A percentile compares a stretch with the other conserved stretches of the same genome.
Conservation (phyloP, 352 stramenopile genomes). For the Phytophthora macrochlamydospora region DNA sequence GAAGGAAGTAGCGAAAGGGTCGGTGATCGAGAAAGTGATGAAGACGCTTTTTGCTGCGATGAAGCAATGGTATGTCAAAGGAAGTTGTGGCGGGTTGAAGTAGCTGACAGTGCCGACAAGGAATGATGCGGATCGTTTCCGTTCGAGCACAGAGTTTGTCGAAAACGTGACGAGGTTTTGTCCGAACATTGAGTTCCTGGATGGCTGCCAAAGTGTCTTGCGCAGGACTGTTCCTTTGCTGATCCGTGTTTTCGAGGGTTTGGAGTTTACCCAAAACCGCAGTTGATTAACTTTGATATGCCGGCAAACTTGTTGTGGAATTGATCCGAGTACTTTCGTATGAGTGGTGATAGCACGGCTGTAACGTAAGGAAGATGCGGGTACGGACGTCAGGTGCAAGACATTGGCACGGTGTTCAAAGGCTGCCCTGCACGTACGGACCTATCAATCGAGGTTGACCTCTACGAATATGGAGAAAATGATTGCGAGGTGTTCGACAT, state of each 20-base stretch:
- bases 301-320: conserved; percentile 32
- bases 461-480: neutral
- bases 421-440: conserved; percentile 20
- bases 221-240: conserved; percentile 10
- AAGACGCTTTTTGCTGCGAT: conserved; percentile 22
- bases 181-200: conserved; percentile 29
- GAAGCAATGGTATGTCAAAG: conserved; percentile 14
- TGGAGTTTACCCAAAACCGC: conserved; percentile 25
- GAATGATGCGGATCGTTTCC: conserved; percentile 9
- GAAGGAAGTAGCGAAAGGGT: neutral
- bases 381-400: conserved; percentile 13
- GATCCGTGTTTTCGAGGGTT: conserved; percentile 40
- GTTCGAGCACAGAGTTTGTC: conserved; percentile 21
- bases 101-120: conserved; percentile 31
- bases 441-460: conserved; percentile 17
- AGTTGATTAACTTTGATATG: conserved; percentile 22
- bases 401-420: conserved; percentile 16
- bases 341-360: neutral
- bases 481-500: conserved; percentile 9
- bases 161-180: conserved; percentile 28
- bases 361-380: neutral
- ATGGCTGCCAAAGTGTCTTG: conserved; percentile 12
- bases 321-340: conserved; percentile 29
- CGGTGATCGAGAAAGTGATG: conserved; percentile 13
- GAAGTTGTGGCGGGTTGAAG: conserved; percentile 18